phyloP scores from a whole-genome alignment of 2,329 filamentous ascomycete genomes.

The Alternaria sp. region DNA sequence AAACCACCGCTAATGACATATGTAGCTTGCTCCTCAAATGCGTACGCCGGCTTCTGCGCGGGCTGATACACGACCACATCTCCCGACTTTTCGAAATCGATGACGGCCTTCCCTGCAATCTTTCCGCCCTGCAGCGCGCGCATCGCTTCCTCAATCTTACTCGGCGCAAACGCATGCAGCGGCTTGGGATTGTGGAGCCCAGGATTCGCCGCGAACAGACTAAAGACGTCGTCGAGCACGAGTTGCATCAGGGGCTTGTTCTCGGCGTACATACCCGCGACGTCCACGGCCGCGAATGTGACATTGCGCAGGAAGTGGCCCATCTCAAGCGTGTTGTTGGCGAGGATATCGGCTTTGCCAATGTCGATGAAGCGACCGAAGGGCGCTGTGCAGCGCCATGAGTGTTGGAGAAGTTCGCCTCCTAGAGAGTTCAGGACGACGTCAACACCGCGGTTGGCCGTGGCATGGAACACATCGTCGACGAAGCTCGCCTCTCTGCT shows the following conservation, averaged over 20 bases:
- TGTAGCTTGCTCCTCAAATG: slow-evolving; percentile 11
- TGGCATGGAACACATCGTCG: slow-evolving; percentile 27
- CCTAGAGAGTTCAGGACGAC: slow-evolving; percentile 42
- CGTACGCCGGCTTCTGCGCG: slow-evolving; percentile 1
- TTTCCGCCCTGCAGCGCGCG: slow-evolving; percentile 37
- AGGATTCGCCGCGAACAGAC: neutral
- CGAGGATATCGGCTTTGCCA: slow-evolving; percentile 22
- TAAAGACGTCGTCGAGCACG: slow-evolving; percentile 7
- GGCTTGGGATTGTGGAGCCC: neutral
- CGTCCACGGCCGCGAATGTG: slow-evolving; percentile 10
- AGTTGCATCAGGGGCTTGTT: slow-evolving; percentile 12
- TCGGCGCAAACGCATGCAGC: slow-evolving; percentile 7
- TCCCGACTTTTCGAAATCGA: slow-evolving; percentile 23
- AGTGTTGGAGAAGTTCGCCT: slow-evolving; percentile 30
- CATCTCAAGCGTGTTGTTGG: slow-evolving; percentile 20
- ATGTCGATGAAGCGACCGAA: slow-evolving; percentile 42
- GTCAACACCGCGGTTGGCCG: slow-evolving; percentile 40
- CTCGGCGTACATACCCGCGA: neutral
- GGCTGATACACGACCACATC: slow-evolving; percentile 21
- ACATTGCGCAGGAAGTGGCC: slow-evolving; percentile 13
- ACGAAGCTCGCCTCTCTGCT: slow-evolving; percentile 37
- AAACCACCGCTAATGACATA: slow-evolving; percentile 38
- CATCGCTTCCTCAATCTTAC: slow-evolving; percentile 16
- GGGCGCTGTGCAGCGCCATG: slow-evolving; percentile 34
- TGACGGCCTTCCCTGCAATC: slow-evolving; percentile 51